Base-by-base conservation (phyloP, 805 yeast genomes). In the Zygosaccharomyces lentus region DNA sequence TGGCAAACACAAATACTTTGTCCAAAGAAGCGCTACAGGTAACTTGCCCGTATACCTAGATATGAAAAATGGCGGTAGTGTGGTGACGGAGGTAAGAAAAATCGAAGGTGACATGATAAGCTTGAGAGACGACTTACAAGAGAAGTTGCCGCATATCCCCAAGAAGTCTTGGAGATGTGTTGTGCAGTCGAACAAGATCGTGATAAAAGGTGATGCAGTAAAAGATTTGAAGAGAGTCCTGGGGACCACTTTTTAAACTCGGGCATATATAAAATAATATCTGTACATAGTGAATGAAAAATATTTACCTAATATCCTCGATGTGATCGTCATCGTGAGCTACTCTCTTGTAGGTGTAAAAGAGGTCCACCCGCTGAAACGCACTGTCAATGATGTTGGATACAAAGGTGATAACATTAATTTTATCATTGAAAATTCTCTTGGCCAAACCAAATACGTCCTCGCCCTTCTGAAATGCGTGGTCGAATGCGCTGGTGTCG, bases 31-130 rank as follows among this genome's bases (percentile, higher is more conserved):
- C 6, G 66, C 74, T 12, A 72, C 69, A 38, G 88, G 91, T 4
- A 80, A 84, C 60, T 71, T 89, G 61, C 96, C 96, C n/a, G 85
- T 88, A 1, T 88, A 88, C 67, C 72, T 76, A 43, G 87, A 84
- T 51, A 65, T 73, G 51, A 86, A 81, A 61, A 50, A 53, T 21
- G 77, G 79, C 49, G 78, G 81, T 19, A 81, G 80, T 49, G 67
- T 73, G n/a, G 76, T 77, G 56, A 88, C 96, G 0, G 89, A 87
- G 59, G 73, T 88, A 23, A 80, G 85, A 61, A 77, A 78, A 49
- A 74, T 88, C 41, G 68, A 74, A 48, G 96, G 96, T 5, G 82
- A 84, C 62, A 71, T 80, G 10, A 64, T 73, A 5, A 81, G 77
- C 47, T 71, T 89, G 47, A 81, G 85, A 62, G 70, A 76, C 43